Base-by-base conservation (phyloP, 306 rosid genomes). In the Coriaria nepalensis region DNA sequence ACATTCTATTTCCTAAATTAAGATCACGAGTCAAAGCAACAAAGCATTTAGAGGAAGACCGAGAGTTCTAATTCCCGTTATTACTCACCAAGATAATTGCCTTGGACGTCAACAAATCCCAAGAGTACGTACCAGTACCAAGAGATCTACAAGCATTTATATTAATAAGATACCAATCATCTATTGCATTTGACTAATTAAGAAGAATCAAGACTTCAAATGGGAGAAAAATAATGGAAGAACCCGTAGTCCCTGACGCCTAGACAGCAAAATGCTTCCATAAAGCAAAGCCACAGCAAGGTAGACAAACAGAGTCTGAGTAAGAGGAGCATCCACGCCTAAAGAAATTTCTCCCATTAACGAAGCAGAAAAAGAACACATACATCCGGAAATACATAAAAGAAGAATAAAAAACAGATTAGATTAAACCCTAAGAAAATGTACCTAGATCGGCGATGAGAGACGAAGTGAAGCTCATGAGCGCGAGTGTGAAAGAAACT, bases 71-170 rank as follows among this genome's bases (percentile, higher is more conserved):
- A 12, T 6, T 13, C 14, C 12, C 11, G 4, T n/a, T 29, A 10
- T 45, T 45, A 65, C 72, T 72, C 59, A 78, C 93, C 76, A 35
- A 82, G 62, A 63, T 72, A 82, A 44, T 66, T 73, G 54, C 93
- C 93, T 43, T 75, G 78, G 63, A 76, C 83, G 65, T 82, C 93
- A 56, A 67, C 71, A 68, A 78, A 72, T 36, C 76, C 93, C 67
- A 82, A 48, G 0, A 70, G 52, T 10, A 82, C 47, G 66, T 78
- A 82, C 93, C 93, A 82, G 55, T 78, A 82, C 93, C 93, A 82
- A 37, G 86, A 57, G 63, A 78, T 68, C 93, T 78, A 73, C 65
- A 70, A 35, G 48, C 4, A 20, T 20, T 20, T 20, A 3, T 3
- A 20, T 1, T 20, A 20, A 20, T 20, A 20, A 20, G 29, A 20